Evolutionary conservation across 148 eudicot genomes (phyloP), one percentile per base, ranked within the genome.

Genomic region (Rhododendron griersonianum): DNA sequence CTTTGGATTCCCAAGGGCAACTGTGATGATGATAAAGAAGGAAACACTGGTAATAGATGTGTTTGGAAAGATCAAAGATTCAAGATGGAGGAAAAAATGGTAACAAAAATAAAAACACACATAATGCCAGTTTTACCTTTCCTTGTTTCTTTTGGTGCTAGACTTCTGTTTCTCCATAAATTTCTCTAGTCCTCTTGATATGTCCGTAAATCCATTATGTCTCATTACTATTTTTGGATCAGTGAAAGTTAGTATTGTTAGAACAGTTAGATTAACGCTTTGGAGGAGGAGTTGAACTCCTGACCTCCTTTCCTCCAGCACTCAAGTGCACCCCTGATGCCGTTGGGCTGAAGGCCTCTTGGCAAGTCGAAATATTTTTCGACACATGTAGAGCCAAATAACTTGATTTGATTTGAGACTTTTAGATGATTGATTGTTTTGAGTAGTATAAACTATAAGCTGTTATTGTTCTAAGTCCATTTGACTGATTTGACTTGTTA

Each of bases 41-140:
- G 63, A 77, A 74, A 25, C 16, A 33, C 37, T 73, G 50, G 39
- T n/a, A 5, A 10, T 71, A 55, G 74, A 45, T 41, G 39, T 57
- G 82, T 41, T 81, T 37, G 74, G 35, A 55, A 15, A 21, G 81
- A 39, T 87, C 41, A 80, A 78, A 81, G 78, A 78, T 65, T 87
- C 80, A 48, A 37, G 44, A 69, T 85, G 87, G 89, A 85, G 87
- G 81, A 85, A 81, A 57, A 85, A 87, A 13, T 87, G 89, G 87
- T 87, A 87, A 87, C 33, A 25, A 35, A 16, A 4, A 1, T 0
- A 57, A 77, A 9, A 71, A 13, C 79, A 44, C n/a, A 2, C 37
- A 28, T 14, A 4, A 11, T 84, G 33, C 55, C 7, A 23, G 19
- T 48, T 30, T 50, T 74, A 74, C 61, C n/a, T 25, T 44, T 47